Evolutionary conservation across 1,139 yeast genomes (phyloP).

Genomic region (Magnusiomyces tetraspermus): DNA sequence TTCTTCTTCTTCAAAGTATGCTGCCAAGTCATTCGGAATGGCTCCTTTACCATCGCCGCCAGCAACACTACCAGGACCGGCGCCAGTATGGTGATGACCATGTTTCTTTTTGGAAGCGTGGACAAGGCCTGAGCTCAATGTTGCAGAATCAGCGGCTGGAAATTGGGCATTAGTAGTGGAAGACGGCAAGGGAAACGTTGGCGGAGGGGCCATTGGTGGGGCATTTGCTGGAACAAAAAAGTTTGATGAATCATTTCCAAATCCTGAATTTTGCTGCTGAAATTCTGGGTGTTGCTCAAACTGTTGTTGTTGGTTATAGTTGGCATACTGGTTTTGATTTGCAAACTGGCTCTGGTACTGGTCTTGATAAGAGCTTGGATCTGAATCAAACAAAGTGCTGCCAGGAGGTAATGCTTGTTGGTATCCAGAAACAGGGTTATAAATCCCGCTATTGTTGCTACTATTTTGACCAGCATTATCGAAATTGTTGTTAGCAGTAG

Average conservation of each 20-base stretch:
- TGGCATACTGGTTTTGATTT: too few species aligned
- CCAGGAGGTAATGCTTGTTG: too few species aligned
- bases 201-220: slow-evolving; percentile 11
- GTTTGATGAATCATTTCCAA: neutral
- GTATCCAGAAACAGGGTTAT: too few species aligned
- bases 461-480: too few species aligned
- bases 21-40: slow-evolving; percentile 23
- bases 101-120: slow-evolving; percentile 5
- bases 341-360: too few species aligned
- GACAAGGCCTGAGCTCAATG: neutral
- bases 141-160: neutral
- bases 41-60: slow-evolving; percentile 1
- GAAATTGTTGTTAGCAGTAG: neutral
- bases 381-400: slow-evolving; percentile 29
- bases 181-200: slow-evolving; percentile 6
- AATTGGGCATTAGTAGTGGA: slow-evolving; percentile 13
- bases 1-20: slow-evolving; percentile 33
- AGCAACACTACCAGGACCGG: neutral
- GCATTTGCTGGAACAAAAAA: slow-evolving; percentile 1
- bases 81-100: slow-evolving; percentile 10
- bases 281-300: too few species aligned
- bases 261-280: too few species aligned
- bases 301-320: too few species aligned
- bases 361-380: too few species aligned
- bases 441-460: too few species aligned